Base-by-base conservation (phyloP, 805 yeast species). In the Candida saitoana region DNA sequence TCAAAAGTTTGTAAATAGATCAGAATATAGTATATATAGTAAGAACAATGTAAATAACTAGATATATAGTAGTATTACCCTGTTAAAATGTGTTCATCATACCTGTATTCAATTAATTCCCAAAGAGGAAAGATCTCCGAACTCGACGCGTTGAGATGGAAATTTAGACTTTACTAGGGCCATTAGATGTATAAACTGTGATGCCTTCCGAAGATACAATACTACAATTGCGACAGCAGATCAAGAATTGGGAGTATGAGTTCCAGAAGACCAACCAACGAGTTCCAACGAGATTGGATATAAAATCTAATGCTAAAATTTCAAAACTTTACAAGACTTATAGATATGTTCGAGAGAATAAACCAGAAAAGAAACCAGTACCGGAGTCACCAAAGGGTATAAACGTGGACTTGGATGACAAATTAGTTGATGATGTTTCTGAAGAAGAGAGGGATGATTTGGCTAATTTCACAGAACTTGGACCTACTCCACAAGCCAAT, bases 401-500 rank as follows among this genome's bases (percentile, higher is more conserved):
- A 24, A 36, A 38, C n/a, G 27, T 36, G 9, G 38, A 46, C 16
- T 43, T 44, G 1, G 53, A 50, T 15, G 54, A 49, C 7, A 48
- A 39, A 11, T 34, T 36, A n/a, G 30, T 16, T 12, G 50, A 52
- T 27, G 54, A 42, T 6, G 41, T 24, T 12, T 25, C 37, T 4
- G 44, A 38, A n/a, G 44, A 39, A 12, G 42, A 45, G 15, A n/a
- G 18, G 6, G 27, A 8, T 14, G 38, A 17, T 3, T n/a, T n/a
- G 7, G 7, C 14, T 8, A n/a, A 16, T 18, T 5, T 20, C 24
- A 57, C 61, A 3, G 84, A 79, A 45, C 56, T 87, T 9, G 95
- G 95, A 0, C 96, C 96, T 1, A 87, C 96, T 0, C 96, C 96
- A 0, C 96, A 87, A 51, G 73, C 87, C 7, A 73, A 82, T 46